Percentiles rank a stretch among this genome's conserved stretches.
Evolutionary conservation across 768 basidiomycete species (phyloP).

Genomic region (Tylopilus rubrobrunneus): DNA sequence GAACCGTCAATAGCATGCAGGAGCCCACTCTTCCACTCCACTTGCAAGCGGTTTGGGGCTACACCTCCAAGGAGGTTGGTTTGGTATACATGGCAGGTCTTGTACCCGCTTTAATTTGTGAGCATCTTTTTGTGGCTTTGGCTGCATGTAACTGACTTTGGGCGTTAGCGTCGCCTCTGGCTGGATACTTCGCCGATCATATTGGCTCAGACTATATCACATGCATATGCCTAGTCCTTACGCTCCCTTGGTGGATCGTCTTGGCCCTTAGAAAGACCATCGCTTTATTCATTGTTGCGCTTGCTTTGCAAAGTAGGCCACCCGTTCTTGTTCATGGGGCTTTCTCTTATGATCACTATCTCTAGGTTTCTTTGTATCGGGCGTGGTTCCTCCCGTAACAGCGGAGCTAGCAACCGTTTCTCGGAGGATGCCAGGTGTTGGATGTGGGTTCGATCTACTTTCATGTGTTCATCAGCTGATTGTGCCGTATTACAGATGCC

Average conservation of each 20-base stretch:
- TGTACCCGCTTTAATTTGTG: conserved; percentile 63
- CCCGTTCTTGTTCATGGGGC: neutral
- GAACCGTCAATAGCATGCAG: conserved; percentile 44
- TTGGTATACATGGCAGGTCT: conserved; percentile 65
- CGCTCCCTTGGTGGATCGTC: conserved; percentile 63
- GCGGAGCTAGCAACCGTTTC: conserved; percentile 65
- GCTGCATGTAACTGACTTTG: neutral
- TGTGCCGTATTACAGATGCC: conserved; percentile 43
- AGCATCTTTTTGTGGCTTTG: conserved; percentile 17
- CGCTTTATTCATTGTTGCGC: conserved; percentile 33
- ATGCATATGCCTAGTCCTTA: conserved; percentile 41
- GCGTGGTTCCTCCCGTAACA: conserved; percentile 56
- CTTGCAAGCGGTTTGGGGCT: conserved; percentile 46
- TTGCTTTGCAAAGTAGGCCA: conserved; percentile 52
- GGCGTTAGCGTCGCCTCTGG: conserved; percentile 48
- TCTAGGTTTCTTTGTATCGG: conserved; percentile 60
- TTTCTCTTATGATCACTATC: neutral
- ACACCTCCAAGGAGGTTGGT: conserved; percentile 51
- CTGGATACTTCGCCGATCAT: conserved; percentile 58
- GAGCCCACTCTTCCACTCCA: conserved; percentile 59
- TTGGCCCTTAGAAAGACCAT: conserved; percentile 53
- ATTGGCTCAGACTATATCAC: conserved; percentile 55
- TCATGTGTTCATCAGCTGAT: neutral
- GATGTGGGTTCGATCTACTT: conserved; percentile 45
- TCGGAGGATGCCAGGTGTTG: conserved; percentile 55